Percentiles rank a stretch among this genome's conserved stretches.
Evolutionary conservation across 345 rosid species (phyloP).

Genomic region (Fremontodendron californicum): DNA sequence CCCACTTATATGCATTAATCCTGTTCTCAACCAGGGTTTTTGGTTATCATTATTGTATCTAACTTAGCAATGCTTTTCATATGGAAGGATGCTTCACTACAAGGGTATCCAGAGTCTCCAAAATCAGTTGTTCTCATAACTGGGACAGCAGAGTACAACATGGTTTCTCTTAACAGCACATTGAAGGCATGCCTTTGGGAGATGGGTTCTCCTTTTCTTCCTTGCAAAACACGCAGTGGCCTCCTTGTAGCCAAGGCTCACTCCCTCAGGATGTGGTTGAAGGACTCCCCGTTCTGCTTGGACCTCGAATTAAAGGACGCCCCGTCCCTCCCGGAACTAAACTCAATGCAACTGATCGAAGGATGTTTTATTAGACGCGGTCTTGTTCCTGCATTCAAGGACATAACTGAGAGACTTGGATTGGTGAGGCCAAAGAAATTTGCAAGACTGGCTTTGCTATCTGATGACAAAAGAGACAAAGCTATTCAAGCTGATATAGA

Average conservation of each 20-base stretch:
- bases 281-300: constrained; percentile 91
- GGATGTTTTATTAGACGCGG: constrained; percentile 82
- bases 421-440: constrained; percentile 79
- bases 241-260: constrained; percentile 88
- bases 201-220: constrained; percentile 96
- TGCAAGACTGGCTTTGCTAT: constrained; percentile 71
- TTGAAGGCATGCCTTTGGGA: constrained; percentile 92
- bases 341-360: constrained; percentile 75
- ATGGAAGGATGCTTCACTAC: constrained; percentile 84
- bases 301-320: constrained; percentile 85
- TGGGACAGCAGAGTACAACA: constrained; percentile 83
- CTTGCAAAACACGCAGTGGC: constrained; percentile 74
- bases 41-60: constrained; percentile 3
- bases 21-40: not conserved
- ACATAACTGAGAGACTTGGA: constrained; percentile 75
- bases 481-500: constrained; percentile 70
- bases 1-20: not conserved
- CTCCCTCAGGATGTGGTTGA: constrained; percentile 95
- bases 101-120: constrained; percentile 84
- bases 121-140: constrained; percentile 87
- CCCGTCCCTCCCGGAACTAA: constrained; percentile 54
- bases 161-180: constrained; percentile 73
- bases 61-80: not conserved
- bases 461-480: constrained; percentile 64
- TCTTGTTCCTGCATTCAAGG: constrained; percentile 88